phyloP scores from a whole-genome alignment of 495 filamentous ascomycete species.

The Margaritispora aquatica region DNA sequence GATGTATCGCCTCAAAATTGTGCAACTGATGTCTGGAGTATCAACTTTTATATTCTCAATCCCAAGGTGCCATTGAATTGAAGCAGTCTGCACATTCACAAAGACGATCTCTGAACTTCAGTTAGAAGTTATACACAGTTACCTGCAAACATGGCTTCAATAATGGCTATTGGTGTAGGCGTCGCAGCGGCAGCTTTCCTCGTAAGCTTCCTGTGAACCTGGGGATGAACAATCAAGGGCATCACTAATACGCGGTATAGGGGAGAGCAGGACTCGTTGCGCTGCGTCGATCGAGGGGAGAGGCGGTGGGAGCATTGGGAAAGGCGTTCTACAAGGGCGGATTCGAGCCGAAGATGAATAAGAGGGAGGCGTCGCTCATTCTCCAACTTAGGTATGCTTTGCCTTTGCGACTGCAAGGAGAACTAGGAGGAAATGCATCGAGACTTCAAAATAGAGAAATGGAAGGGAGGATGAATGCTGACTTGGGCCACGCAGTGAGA shows the following conservation, averaged over 20 bases:
- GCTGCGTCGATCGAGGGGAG: conserved; percentile 72
- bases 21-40: background rate
- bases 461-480: background rate
- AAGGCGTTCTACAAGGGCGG: conserved; percentile 95
- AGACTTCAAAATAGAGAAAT: background rate
- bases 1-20: conserved; percentile 12
- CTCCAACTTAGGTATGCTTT: conserved; percentile 73
- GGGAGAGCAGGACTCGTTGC: conserved; percentile 89
- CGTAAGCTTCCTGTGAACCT: conserved; percentile 38
- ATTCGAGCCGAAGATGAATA: conserved; percentile 91
- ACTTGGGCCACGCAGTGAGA: conserved; percentile 52
- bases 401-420: background rate
- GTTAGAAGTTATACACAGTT: background rate
- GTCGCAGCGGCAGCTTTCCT: conserved; percentile 70
- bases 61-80: conserved; percentile 1
- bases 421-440: background rate
- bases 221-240: conserved; percentile 2
- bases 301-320: conserved; percentile 65
- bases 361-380: conserved; percentile 85
- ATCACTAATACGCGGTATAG: conserved; percentile 33
- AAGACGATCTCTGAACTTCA: background rate
- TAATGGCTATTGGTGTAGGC: conserved; percentile 71
- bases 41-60: conserved; percentile 1
- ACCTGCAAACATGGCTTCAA: conserved; percentile 56
- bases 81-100: conserved; percentile 7